Base-by-base conservation (phyloP, 2,329 filamentous ascomycete genomes). In the Trichoderma cornu-damae region DNA sequence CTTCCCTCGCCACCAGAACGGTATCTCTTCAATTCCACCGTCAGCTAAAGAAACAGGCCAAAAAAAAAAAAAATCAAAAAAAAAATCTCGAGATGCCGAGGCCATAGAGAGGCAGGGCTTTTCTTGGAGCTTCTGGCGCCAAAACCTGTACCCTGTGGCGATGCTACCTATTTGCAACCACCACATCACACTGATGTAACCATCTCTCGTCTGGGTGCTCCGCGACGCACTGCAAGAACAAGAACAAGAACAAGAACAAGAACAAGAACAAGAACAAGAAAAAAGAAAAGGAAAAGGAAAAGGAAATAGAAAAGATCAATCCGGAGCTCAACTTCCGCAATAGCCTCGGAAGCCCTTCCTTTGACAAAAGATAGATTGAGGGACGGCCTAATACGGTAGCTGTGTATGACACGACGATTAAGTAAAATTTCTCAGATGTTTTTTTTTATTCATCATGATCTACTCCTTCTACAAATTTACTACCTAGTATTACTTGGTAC, bases 141-240 rank as follows among this genome's bases (percentile, higher is more conserved):
- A 47, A 34, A n/a, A n/a, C n/a, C 42, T 54, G 16, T 47, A 35
- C 32, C 30, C 7, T 47, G 24, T 28, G 20, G 32, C 47, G 52
- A 47, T 47, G 49, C 20, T 32, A 24, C 43, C 26, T 46, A n/a
- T 26, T 24, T 22, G 37, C 30, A 30, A 54, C 42, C 40, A 54
- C 52, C 40, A 42, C 52, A 55, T 55, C 52, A 55, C 32, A 20
- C 52, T 55, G 52, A 55, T 55, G 52, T 46, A 55, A 55, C 52
- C 52, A 30, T 44, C 52, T 32, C 42, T 55, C 47, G 40, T 30
- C 24, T 28, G 52, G 30, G 16, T 37, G 11, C 30, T 46, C 40
- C 42, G 51, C 11, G 8, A 26, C 7, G 26, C 9, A 22, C n/a
- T 28, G 16, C 40, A 46, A 12, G n/a, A 8, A 2, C 16, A 11